These are phyloP conservation scores for Bifiguratus adelaidae DNA, from an alignment of 192 early-diverging fungal genomes.

Conservation along the genomic window DNA sequence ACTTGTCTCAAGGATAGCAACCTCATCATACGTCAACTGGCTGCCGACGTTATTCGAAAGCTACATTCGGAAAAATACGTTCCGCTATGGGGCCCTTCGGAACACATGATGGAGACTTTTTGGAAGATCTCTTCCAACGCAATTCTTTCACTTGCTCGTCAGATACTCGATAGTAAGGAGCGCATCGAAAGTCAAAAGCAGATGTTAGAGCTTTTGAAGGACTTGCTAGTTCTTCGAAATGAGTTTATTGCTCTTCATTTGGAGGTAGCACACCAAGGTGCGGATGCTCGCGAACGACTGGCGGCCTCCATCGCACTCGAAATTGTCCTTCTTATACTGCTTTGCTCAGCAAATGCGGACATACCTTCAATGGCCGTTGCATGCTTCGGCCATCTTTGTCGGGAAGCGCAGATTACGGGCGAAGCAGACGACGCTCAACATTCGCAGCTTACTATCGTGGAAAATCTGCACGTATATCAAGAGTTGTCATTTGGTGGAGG, in stretches of 20 bases:
- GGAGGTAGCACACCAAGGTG: conserved; percentile 35
- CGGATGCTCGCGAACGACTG: conserved; percentile 51
- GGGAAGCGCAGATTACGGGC: conserved; percentile 61
- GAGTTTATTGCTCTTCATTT: conserved; percentile 40
- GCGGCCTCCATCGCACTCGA: conserved; percentile 64
- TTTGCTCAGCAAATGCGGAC: conserved; percentile 64
- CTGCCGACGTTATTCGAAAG: conserved; percentile 59
- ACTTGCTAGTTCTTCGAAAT: conserved; percentile 52
- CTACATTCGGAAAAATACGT: conserved; percentile 65
- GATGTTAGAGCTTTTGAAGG: conserved; percentile 53
- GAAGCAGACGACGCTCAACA: conserved; percentile 32
- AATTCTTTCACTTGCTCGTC: conserved; percentile 57
- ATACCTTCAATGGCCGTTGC: conserved; percentile 42
- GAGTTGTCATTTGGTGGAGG: conserved; percentile 44
- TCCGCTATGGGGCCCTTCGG: conserved; percentile 70
- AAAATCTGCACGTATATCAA: conserved; percentile 58
- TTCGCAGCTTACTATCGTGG: conserved; percentile 44
- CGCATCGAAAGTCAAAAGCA: conserved; percentile 53
- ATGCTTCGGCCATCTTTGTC: conserved; percentile 62
- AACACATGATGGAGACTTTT: conserved; percentile 58
- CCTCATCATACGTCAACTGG: conserved; percentile 54
- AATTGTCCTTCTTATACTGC: conserved; percentile 59
- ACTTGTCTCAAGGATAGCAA: conserved; percentile 66
- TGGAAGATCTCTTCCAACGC: conserved; percentile 65
- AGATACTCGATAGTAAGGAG: conserved; percentile 64